Conservation (phyloP, 805 yeast genomes). For the Barnettozyma botsteinii region DNA sequence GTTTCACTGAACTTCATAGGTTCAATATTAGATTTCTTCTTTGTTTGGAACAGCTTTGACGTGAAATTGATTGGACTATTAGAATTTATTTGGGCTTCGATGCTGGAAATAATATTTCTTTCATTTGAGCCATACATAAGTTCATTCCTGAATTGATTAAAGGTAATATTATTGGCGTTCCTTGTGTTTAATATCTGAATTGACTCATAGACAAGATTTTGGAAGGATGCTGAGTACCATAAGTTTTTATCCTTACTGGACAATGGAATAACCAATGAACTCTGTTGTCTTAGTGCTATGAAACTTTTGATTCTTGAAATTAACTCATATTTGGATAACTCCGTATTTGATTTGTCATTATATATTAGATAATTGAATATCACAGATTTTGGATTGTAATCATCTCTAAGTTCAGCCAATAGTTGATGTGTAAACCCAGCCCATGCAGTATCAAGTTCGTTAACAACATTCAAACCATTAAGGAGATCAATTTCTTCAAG, state of each 20-base stretch:
- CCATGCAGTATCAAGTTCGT: constrained; percentile 81
- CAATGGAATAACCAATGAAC: constrained; percentile 56
- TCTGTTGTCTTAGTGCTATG: constrained; percentile 39
- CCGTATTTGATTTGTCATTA: constrained; percentile 19
- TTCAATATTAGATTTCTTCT: neutral
- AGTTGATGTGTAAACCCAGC: constrained; percentile 60
- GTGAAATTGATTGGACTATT: constrained; percentile 8
- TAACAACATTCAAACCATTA: constrained; percentile 61
- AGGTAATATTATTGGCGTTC: constrained; percentile 26
- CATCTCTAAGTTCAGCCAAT: constrained; percentile 59
- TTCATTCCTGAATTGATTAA: constrained; percentile 40
- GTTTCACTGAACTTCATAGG: constrained; percentile 26
- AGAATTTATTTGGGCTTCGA: constrained; percentile 17
- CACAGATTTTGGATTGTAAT: constrained; percentile 48
- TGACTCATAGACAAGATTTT: constrained; percentile 40
- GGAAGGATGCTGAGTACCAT: constrained; percentile 41
- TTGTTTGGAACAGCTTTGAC: constrained; percentile 5
- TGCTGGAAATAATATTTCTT: constrained; percentile 43
- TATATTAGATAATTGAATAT: constrained; percentile 44
- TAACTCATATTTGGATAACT: constrained; percentile 14
- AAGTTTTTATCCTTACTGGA: constrained; percentile 20
- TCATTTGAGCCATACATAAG: constrained; percentile 34
- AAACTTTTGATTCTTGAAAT: constrained; percentile 41
- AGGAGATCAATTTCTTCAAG: constrained; percentile 74
- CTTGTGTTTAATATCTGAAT: constrained; percentile 37